Percentiles rank a stretch among this genome's conserved stretches.
Evolutionary conservation across 345 rosid genomes (phyloP).

Genomic region (Salix purpurea): DNA sequence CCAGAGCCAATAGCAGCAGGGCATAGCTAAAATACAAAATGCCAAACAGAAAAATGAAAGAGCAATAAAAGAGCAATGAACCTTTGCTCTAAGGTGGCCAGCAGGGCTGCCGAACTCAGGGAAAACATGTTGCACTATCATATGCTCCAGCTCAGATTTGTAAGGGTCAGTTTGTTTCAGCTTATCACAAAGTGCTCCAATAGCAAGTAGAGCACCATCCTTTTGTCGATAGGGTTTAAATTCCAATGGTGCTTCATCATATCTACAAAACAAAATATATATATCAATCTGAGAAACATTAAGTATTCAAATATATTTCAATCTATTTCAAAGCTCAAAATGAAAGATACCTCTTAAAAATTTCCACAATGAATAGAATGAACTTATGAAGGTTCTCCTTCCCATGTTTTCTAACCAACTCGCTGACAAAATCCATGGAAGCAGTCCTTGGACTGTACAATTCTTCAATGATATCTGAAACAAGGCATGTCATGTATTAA

Average conservation of each 20-base stretch:
- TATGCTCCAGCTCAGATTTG: slow-evolving; percentile 83
- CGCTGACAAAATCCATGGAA: slow-evolving; percentile 95
- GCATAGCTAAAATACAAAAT: slow-evolving; percentile 6
- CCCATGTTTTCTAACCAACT: slow-evolving; percentile 91
- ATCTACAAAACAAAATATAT: slow-evolving; percentile 35
- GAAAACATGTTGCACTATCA: slow-evolving; percentile 96
- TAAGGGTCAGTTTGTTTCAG: slow-evolving; percentile 92
- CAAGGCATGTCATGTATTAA: slow-evolving; percentile 19
- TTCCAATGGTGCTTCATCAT: slow-evolving; percentile 69
- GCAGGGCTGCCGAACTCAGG: slow-evolving; percentile 91
- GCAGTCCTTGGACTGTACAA: slow-evolving; percentile 97
- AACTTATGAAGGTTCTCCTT: slow-evolving; percentile 91
- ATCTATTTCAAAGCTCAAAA: background rate
- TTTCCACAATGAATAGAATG: slow-evolving; percentile 29
- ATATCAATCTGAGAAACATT: background rate
- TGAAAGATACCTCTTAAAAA: slow-evolving; percentile 19
- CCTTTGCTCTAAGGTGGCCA: slow-evolving; percentile 99
- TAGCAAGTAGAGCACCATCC: slow-evolving; percentile 97
- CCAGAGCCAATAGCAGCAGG: background rate
- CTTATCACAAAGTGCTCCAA: slow-evolving; percentile 97
- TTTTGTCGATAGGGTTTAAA: slow-evolving; percentile 81
- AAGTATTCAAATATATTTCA: background rate
- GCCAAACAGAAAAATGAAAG: slow-evolving; percentile 7
- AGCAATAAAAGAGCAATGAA: slow-evolving; percentile 25
- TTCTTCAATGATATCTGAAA: slow-evolving; percentile 96